phyloP scores from a whole-genome alignment of 345 rosid genomes.

The Rhodamnia rubescens region DNA sequence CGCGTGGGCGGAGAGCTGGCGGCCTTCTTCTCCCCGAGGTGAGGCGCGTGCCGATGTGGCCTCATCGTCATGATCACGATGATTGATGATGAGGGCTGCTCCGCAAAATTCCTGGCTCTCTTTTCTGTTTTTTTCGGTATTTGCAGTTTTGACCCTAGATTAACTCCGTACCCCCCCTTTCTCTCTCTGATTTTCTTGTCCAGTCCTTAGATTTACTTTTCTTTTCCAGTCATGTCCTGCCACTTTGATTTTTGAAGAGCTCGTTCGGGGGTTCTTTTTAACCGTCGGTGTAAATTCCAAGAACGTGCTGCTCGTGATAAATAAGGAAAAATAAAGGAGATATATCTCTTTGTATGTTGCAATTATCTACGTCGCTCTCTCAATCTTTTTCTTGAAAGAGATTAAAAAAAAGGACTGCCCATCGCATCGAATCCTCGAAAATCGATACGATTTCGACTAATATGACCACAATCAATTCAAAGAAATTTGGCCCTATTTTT shows the following conservation, averaged over 20 bases:
- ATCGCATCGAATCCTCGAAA: background rate
- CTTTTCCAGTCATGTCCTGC: background rate
- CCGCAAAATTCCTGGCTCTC: background rate
- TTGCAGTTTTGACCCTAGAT: background rate
- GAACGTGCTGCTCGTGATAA: background rate
- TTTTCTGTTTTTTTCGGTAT: background rate
- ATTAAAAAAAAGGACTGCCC: background rate
- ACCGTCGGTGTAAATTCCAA: background rate
- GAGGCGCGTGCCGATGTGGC: background rate
- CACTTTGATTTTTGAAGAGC: background rate
- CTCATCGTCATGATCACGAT: background rate
- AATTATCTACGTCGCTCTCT: background rate
- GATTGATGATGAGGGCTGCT: background rate
- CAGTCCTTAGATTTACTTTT: background rate
- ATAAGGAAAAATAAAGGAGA: background rate
- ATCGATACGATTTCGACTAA: background rate
- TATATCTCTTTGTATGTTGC: background rate
- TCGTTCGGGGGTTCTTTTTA: background rate
- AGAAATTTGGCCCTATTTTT: too few relatives aligned
- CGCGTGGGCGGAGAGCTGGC: slow-evolving; percentile 49
- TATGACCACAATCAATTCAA: background rate
- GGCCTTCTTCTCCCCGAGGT: slow-evolving; percentile 32
- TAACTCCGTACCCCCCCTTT: background rate
- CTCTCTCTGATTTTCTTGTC: background rate
- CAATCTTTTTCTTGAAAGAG: background rate